Conservation (phyloP, 192 early-diverging fungal genomes). For the Umbelopsis isabellina region DNA sequence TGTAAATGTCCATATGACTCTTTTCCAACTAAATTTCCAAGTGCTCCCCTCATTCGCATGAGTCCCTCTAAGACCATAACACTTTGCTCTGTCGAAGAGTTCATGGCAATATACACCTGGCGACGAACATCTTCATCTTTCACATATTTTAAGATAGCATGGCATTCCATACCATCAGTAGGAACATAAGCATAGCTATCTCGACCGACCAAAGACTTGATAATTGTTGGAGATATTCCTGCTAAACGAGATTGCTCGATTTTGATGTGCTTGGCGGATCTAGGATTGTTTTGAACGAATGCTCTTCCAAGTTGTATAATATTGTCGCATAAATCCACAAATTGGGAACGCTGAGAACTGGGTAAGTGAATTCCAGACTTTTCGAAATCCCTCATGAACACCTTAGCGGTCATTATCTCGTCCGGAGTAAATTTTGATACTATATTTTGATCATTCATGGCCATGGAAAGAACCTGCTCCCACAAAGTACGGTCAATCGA, state of each 20-base stretch:
- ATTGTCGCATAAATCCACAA: conserved; percentile 82
- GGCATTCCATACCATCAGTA: conserved; percentile 58
- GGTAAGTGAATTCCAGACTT: conserved; percentile 92
- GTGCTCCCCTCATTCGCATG: conserved; percentile 68
- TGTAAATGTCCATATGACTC: conserved; percentile 84
- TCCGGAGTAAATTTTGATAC: conserved; percentile 60
- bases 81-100: conserved; percentile 67
- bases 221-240: conserved; percentile 42
- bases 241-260: conserved; percentile 44
- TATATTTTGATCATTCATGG: conserved; percentile 63
- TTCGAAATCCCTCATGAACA: conserved; percentile 92
- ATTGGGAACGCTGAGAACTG: conserved; percentile 61
- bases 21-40: conserved; percentile 79
- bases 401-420: conserved; percentile 75
- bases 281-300: conserved; percentile 61
- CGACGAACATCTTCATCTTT: conserved; percentile 67
- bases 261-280: conserved; percentile 41
- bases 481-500: not conserved
- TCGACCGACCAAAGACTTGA: conserved; percentile 30
- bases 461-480: conserved; percentile 66
- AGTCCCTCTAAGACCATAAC: conserved; percentile 74
- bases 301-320: conserved; percentile 78
- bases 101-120: conserved; percentile 75
- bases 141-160: conserved; percentile 66
- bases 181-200: conserved; percentile 58